These are phyloP conservation scores for Kuraishia ogatae DNA, from an alignment of 805 yeast species.

Conservation along the genomic window DNA sequence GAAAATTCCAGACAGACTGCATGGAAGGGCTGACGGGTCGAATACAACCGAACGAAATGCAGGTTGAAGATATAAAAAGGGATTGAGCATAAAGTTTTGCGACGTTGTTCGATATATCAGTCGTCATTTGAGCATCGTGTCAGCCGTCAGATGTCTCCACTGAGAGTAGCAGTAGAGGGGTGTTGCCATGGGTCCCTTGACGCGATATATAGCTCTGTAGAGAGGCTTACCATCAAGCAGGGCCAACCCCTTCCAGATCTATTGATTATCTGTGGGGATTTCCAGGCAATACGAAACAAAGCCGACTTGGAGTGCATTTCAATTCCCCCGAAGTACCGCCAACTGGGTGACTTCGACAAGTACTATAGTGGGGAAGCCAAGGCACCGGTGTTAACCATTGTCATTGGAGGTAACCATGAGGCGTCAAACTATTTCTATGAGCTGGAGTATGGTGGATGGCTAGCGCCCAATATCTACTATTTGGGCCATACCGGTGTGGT, in stretches of 20 bases:
- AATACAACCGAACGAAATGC: too few relatives aligned
- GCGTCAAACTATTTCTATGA: conserved; percentile 71
- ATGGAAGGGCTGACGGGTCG: too few relatives aligned
- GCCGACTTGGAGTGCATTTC: conserved; percentile 63
- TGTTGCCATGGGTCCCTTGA: conserved; percentile 83
- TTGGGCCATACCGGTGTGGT: conserved; percentile 72
- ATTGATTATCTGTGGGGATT: conserved; percentile 83
- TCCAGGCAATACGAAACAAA: conserved; percentile 65
- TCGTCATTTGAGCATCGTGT: too few relatives aligned
- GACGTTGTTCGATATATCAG: too few relatives aligned
- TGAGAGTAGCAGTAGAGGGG: conserved; percentile 67
- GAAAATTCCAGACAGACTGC: too few relatives aligned
- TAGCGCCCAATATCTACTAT: conserved; percentile 79
- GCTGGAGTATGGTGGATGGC: conserved; percentile 85
- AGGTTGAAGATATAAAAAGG: too few relatives aligned
- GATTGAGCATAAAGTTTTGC: too few relatives aligned
- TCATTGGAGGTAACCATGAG: conserved; percentile 96
- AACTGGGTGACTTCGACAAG: conserved; percentile 69
- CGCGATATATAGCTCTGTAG: conserved; percentile 35
- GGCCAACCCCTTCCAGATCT: conserved; percentile 34
- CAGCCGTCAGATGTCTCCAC: too few relatives aligned
- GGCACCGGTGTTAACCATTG: conserved; percentile 74
- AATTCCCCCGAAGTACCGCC: conserved; percentile 71
- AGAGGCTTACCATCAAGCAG: conserved; percentile 13
- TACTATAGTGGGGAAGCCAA: conserved; percentile 51